Evolutionary conservation across 2,329 filamentous ascomycete species (phyloP).

Genomic region (Penicillium sp.): DNA sequence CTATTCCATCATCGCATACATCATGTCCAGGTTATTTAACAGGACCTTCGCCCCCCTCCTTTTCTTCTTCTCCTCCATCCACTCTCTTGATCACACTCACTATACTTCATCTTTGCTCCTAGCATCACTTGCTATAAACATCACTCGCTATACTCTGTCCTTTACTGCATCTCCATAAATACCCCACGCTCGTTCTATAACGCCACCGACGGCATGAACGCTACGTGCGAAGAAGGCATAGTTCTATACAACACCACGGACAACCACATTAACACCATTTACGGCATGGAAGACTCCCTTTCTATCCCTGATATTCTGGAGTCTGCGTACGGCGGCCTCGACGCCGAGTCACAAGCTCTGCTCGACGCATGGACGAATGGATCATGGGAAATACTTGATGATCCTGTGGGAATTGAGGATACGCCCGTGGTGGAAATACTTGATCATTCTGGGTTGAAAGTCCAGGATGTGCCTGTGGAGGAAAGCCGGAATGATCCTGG

Average conservation of each 20-base stretch:
- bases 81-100: not conserved
- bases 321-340: not conserved
- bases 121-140: not conserved
- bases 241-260: no score
- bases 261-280: not conserved
- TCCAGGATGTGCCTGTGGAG: no score
- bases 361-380: no score
- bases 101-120: not conserved
- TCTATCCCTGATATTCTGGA: not conserved
- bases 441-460: not conserved
- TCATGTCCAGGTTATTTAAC: not conserved
- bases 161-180: not conserved
- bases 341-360: not conserved
- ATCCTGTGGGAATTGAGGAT: no score
- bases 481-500: not conserved
- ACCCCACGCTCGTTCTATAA: not conserved
- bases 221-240: no score
- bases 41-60: not conserved
- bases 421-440: no score
- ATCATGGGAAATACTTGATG: no score
- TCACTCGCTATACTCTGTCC: not conserved
- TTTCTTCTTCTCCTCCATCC: not conserved
- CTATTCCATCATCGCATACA: not conserved
- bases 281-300: not conserved
- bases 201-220: not conserved